Base-by-base conservation (phyloP, 192 early-diverging fungal genomes). In the Rhizophagus sp. region DNA sequence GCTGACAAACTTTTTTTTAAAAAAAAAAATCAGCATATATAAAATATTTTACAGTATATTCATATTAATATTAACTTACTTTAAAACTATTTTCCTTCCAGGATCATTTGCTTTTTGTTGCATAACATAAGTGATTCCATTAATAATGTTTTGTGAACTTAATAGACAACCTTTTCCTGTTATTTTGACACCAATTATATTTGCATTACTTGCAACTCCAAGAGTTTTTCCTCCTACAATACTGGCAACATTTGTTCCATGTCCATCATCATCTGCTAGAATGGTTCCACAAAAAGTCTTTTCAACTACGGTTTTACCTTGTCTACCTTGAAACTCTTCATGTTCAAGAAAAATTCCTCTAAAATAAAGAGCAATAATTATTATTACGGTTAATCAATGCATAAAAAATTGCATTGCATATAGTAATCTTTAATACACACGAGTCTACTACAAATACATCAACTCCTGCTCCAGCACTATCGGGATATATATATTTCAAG, bases 301-400 rank as follows among this genome's bases (percentile, higher is more conserved):
- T 57, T 57, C 50, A 57, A 57, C 50, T 19, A 57, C 15, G 17
- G 50, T 57, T 57, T 84, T 15, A 82, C 76, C 25, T 19, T 19
- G 15, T 79, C 97, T 92, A 81, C 96, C 96, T 73, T 95, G 90
- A 83, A 99, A 97, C 76, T 99, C 97, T 34, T 89, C 89, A 84
- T 98, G 97, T 1, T 92, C 84, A 70, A 57, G 50, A 57, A 19
- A 57, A 57, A 57, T 57, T 57, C 50, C 50, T 17, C 50, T 57
- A 57, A 57, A 57, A 57, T 57, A 57, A 57, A 74, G 5, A 33
- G 27, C 61, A 84, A 75, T 52, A 88, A 90, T 27, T 82, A 80
- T 50, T 79, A 80, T 12, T 87, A 89, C 71, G 76, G 82, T 36
- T 11, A 34, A 25, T 91, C 91, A 41, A 90, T 83, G 15, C 88